Base-by-base conservation (phyloP, 2,329 filamentous ascomycete species). In the Tolypocladium sp. region DNA sequence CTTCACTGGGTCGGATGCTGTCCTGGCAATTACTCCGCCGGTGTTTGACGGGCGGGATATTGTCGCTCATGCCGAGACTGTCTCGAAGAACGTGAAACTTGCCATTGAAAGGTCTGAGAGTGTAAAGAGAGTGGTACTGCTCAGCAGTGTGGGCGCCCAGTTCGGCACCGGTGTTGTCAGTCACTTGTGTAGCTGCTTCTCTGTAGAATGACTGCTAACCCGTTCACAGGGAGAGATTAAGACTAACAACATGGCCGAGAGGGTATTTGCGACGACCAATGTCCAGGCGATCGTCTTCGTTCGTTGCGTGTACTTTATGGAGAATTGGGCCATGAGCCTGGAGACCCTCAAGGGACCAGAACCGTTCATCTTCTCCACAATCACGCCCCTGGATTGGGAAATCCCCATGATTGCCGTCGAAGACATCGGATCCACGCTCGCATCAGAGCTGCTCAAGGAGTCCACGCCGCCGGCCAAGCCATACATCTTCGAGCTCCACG, bases 281-380 rank as follows among this genome's bases (percentile, higher is more conserved):
- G 62, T 68, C 2, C 60, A 65, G 0, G 63, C 70, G 2, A 60
- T 74, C 2, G 59, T 70, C 15, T 69, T 74, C 49, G 65, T 73
- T 2, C 66, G 74, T 7, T 70, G 66, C 52, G 60, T 61, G 0
- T 76, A 73, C 62, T 75, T 76, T 38, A 75, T 74, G 71, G 72
- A 76, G 61, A 75, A 75, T 55, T 75, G 73, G 73, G 66, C 65
- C 4, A 60, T 61, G 57, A 58, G 59, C 2, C 33, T 69, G 1
- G 64, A 69, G 22, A 72, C 68, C 0, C 60, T 75, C 40, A 62
- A 65, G 22, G 61, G 41, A 0, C 56, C 65, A 1, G 51, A 64
- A 0, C 68, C 70, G 1, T 73, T 70, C 62, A 69, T 76, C 58
- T 69, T 61, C 55, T 72, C 72, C 0, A 69, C 70, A 1, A 63